These are phyloP conservation scores for Trichocladium antarcticum DNA, from an alignment of 495 filamentous ascomycete species.

Conservation along the genomic window DNA sequence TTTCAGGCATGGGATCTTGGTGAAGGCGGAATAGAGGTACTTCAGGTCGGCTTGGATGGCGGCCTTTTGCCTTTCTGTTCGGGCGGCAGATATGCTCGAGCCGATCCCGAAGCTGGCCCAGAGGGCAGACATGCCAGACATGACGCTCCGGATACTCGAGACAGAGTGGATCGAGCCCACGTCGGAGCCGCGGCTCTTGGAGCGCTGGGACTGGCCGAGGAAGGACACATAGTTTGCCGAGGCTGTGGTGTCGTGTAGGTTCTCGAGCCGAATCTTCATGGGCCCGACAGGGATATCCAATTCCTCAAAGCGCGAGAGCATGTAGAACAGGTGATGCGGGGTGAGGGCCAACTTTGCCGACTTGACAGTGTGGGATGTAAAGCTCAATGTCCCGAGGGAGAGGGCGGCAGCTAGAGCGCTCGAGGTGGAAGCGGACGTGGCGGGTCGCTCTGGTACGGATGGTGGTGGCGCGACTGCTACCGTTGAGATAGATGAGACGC, in stretches of 20 bases:
- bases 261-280: constrained; percentile 92
- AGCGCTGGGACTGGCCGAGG: constrained; percentile 64
- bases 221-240: constrained; percentile 95
- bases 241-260: constrained; percentile 75
- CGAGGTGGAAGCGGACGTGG: constrained; percentile 53
- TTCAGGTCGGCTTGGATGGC: constrained; percentile 76
- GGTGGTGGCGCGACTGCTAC: constrained; percentile 39
- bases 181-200: constrained; percentile 66
- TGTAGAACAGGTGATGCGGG: constrained; percentile 95
- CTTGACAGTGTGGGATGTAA: constrained; percentile 73
- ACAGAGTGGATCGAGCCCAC: constrained; percentile 87
- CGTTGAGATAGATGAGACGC: constrained; percentile 39
- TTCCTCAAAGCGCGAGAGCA: constrained; percentile 89
- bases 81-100: constrained; percentile 60
- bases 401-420: constrained; percentile 71
- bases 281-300: constrained; percentile 79
- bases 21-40: constrained; percentile 96
- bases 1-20: constrained; percentile 87
- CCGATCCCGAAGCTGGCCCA: constrained; percentile 82
- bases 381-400: constrained; percentile 71
- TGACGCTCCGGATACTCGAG: constrained; percentile 91
- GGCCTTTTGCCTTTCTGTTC: constrained; percentile 76
- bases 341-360: constrained; percentile 86
- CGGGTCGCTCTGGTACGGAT: constrained; percentile 41
- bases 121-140: constrained; percentile 86